phyloP scores from a whole-genome alignment of 1,284 basidiomycete species.

The Fomitopsis schrenkii region DNA sequence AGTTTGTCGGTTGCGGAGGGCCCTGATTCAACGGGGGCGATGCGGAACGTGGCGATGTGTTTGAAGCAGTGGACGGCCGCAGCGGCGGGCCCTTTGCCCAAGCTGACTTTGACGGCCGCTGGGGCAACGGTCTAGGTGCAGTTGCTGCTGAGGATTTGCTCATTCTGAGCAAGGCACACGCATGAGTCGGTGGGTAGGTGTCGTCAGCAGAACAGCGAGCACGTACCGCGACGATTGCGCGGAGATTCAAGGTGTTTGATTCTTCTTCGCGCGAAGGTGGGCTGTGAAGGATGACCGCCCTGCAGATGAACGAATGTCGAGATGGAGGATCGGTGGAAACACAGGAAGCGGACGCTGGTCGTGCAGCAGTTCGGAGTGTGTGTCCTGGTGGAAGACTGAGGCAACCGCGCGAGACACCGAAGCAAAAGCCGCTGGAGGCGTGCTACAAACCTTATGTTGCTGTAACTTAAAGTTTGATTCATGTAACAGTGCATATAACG shows the following conservation, averaged over 20 bases:
- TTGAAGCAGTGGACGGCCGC: constrained; percentile 45
- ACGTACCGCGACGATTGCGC: constrained; percentile 51
- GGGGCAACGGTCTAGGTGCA: constrained; percentile 62
- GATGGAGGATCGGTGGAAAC: constrained; percentile 23
- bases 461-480: no score
- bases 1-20: constrained; percentile 54
- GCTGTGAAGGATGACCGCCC: constrained; percentile 86
- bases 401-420: constrained; percentile 21
- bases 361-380: constrained; percentile 31
- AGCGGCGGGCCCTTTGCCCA: constrained; percentile 78
- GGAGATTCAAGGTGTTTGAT: constrained; percentile 35
- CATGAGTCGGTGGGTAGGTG: constrained; percentile 15
- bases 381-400: constrained; percentile 32
- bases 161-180: constrained; percentile 51
- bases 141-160: constrained; percentile 77
- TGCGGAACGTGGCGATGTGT: constrained; percentile 65
- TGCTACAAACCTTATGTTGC: constrained; percentile 1
- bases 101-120: constrained; percentile 73
- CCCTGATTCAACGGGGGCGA: constrained; percentile 52
- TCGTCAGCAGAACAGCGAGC: constrained; percentile 26
- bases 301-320: constrained; percentile 69
- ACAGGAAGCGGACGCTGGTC: constrained; percentile 28
- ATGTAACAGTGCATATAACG: no score
- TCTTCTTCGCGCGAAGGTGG: constrained; percentile 56
- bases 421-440: constrained; percentile 29